Evolutionary conservation across 2,329 filamentous ascomycete genomes (phyloP), one percentile per base, ranked within the genome.

Genomic region (Aspergillus ochraceus): DNA sequence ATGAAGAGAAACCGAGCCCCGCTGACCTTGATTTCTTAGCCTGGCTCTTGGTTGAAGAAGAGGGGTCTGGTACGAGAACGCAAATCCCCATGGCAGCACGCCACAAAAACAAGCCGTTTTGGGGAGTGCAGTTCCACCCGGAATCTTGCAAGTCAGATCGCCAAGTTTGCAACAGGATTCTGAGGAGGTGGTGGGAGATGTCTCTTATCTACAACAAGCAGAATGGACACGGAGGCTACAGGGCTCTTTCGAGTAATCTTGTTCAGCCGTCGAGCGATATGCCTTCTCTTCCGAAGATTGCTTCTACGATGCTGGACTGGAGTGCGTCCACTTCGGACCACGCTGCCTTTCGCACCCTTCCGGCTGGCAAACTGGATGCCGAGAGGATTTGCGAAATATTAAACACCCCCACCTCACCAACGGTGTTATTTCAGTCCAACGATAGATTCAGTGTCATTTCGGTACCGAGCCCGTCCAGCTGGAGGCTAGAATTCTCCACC

Each of bases 41-140:
- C 0, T 91, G 88, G 88, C 78, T 84, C 2, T 63, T 62, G n/a
- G 55, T 75, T 36, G 68, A 73, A 24, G 12, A 81, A 84, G 64
- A 71, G 75, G 62, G 65, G 67, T 17, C 19, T 10, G 68, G 71
- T 11, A 63, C 70, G 9, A 68, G 65, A 14, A 68, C 68, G 22
- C 70, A 72, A 50, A 87, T 87, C 63, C 83, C 95, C n/a, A 96
- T 96, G 91, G 90, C 85, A 0, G 86, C 88, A 17, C 85, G 82
- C 63, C 92, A 96, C 72, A 76, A 72, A 19, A 70, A 64, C 1
- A 88, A 86, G 64, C 92, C 93, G 0, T 90, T 94, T 64, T 96
- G 90, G 88, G 93, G 90, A 0, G 82, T 97, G 19, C 93, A 97
- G 71, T 97, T 95, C 68, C 92, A 97, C 70, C 92, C 92, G 0